Evolutionary conservation across 1,284 basidiomycete species (phyloP), one percentile per base, ranked within the genome.

Genomic region (Pseudozyma tsukubaensis): DNA sequence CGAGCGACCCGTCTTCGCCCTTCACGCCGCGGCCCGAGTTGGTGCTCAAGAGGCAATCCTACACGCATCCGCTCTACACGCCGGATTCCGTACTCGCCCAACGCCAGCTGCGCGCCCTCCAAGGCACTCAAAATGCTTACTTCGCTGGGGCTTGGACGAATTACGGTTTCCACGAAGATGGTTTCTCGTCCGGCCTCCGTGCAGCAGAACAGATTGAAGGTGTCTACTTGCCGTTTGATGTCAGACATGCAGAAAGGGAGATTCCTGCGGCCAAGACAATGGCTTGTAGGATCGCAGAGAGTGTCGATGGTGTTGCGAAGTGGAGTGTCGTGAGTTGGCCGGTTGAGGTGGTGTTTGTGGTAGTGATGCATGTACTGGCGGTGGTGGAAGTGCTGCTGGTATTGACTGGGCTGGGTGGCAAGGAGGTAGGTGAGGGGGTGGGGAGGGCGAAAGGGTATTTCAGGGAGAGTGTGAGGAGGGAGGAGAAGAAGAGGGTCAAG

Each of bases 141-240:
- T 94, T 89, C 80, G 91, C 89, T 1, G 91, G 92, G n/a, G 92
- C 92, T 7, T 94, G 91, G 87, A 88, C 90, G 48, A 89, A 89
- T 58, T 92, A 92, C 76, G 92, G 85, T 8, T 83, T 92, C 86
- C 92, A 93, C 85, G 91, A 93, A 85, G 92, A 93, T 78, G 92
- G 91, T 4, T 93, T 93, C 85, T 88, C 91, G 0, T 89, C 83
- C 0, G 86, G 86, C 0, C 72, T 87, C 52, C 77, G 78, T 3
- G 85, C 84, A 7, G 60, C 74, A 11, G 65, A 67, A 6, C 79
- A 80, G 5, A 85, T 86, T 37, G 50, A 53, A 40, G 78, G 74
- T 37, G 85, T 85, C 0, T 72, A 61, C 9, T 72, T 84, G n/a
- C 86, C 87, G 0, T 86, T 86, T 78, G 72, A 83, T 0, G 56